Evolutionary conservation across 495 filamentous ascomycete species (phyloP).

Genomic region (Ramalina intermedia): DNA sequence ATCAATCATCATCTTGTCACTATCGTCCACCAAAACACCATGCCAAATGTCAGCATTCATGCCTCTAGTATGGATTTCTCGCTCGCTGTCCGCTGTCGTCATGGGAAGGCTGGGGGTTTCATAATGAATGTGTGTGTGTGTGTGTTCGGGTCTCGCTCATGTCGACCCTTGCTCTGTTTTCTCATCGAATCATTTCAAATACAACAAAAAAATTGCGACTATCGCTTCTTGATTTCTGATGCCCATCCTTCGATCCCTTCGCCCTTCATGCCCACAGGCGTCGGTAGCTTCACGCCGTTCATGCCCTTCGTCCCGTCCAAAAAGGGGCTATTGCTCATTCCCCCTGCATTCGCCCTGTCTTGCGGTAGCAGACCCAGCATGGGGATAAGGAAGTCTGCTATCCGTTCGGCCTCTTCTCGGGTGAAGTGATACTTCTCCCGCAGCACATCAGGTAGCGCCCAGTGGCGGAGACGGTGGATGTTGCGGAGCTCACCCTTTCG

Average conservation of each 20-base stretch:
- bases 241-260: conserved; percentile 97
- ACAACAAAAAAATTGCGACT: conserved; percentile 8
- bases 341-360: conserved; percentile 84
- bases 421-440: conserved; percentile 94
- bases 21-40: too few species aligned
- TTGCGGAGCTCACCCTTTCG: conserved; percentile 94
- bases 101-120: too few species aligned
- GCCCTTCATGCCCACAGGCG: conserved; percentile 66
- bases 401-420: conserved; percentile 58
- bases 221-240: conserved; percentile 75
- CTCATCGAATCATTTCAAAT: neutral
- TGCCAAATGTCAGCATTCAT: too few species aligned
- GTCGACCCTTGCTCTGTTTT: conserved; percentile 20
- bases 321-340: conserved; percentile 76
- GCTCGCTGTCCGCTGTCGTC: too few species aligned
- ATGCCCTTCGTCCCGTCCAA: conserved; percentile 75
- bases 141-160: neutral
- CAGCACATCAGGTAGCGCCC: conserved; percentile 87
- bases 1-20: too few species aligned
- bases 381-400: conserved; percentile 74
- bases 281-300: conserved; percentile 56
- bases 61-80: too few species aligned
- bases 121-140: too few species aligned
- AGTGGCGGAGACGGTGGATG: conserved; percentile 92
- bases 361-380: conserved; percentile 87